Evolutionary conservation across 228 moss, liverwort and hornwort genomes (phyloP), one percentile per base, ranked within the genome.

Genomic region (Sphagnum fallax): DNA sequence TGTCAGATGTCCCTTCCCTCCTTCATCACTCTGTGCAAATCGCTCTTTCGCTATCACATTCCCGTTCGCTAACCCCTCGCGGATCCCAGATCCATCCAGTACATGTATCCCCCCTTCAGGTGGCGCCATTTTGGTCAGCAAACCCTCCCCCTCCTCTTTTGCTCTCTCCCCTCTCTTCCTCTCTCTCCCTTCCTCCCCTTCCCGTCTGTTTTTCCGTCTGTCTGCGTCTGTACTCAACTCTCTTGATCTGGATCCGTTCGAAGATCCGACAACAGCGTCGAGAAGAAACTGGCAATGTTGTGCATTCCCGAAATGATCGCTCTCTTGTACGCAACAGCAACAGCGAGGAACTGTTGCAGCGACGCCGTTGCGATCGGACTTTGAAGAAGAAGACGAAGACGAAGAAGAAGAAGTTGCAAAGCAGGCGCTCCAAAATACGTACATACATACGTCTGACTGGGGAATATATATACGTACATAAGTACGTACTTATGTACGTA

Each of bases 11-110:
- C 95, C 95, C 74, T 89, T 92, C 49, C 83, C 81, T 53, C 77
- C 87, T 68, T 83, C 82, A 71, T 95, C 95, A 59, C 85, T 78
- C 79, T 86, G 80, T 52, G 72, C 79, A 52, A 95, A 95, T 47
- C 69, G 73, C 52, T 81, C 83, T 4, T 66, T 64, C 62, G 83
- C 83, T 73, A 84, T 89, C 6, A 75, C 69, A 47, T 79, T 77
- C 16, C 92, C 66, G 4, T 77, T 70, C 16, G 92, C 89, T 72
- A 92, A 78, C 68, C 87, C 90, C 55, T 77, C 76, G 73, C 78
- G 87, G 71, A 95, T 92, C 72, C 79, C 90, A 66, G 95, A 92
- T 15, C 95, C 95, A 63, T 95, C 95, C 48, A 95, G 82, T 69
- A 95, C 79, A 62, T 88, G 90, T 53, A 90, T 67, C 65, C 78